A percentile compares a stretch with the other conserved stretches of the same genome.
Conservation (phyloP, 2,329 filamentous ascomycete genomes). For the Cytospora piceae region DNA sequence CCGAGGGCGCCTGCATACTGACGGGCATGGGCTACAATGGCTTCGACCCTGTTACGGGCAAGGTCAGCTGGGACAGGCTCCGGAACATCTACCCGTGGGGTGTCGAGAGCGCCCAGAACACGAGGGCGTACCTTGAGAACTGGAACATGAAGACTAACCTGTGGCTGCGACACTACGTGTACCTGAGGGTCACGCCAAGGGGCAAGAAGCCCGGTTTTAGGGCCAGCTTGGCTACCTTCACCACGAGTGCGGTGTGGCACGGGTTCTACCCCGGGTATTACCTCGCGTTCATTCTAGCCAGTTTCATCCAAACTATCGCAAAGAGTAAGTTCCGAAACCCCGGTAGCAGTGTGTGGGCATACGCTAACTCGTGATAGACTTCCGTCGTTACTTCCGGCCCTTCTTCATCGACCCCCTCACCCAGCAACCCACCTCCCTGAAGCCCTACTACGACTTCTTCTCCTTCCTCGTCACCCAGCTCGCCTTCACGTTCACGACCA, state of each 20-base stretch:
- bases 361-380: conserved; percentile 59
- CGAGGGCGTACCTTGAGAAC: conserved; percentile 83
- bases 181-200: conserved; percentile 89
- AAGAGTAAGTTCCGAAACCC: conserved; percentile 71
- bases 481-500: conserved; percentile 80
- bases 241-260: conserved; percentile 95
- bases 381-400: conserved; percentile 84
- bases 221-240: conserved; percentile 90
- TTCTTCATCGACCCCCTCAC: conserved; percentile 87
- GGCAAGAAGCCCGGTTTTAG: conserved; percentile 97
- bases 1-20: conserved; percentile 92
- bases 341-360: background rate
- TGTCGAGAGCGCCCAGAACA: conserved; percentile 90
- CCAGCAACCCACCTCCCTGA: conserved; percentile 67
- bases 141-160: conserved; percentile 99
- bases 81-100: conserved; percentile 86
- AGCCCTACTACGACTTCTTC: conserved; percentile 83
- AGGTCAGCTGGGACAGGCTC: conserved; percentile 86
- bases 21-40: conserved; percentile 94
- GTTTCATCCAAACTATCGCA: conserved; percentile 88
- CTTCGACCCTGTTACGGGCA: conserved; percentile 80
- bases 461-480: conserved; percentile 78
- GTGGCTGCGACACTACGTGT: conserved; percentile 95
- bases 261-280: conserved; percentile 98
- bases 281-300: conserved; percentile 83